Conservation (phyloP, 2,329 filamentous ascomycete genomes). For the Westerdykella ornata region DNA sequence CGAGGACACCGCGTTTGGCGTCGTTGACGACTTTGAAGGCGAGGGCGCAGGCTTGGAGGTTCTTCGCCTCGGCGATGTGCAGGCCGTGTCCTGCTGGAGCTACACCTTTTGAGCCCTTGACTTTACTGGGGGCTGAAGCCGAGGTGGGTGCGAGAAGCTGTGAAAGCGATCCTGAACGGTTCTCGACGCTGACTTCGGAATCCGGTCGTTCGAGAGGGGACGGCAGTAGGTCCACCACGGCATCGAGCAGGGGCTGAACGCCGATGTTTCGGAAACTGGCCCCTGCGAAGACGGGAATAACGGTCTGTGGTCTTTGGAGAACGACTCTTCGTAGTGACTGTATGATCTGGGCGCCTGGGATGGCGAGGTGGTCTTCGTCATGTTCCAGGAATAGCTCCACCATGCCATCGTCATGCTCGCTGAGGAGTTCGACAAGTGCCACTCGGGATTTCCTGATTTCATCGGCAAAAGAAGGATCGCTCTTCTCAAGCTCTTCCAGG, state of each 20-base stretch:
- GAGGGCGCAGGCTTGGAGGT: conserved; percentile 62
- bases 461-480: conserved; percentile 47
- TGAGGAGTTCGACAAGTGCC: conserved; percentile 73
- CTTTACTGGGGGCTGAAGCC: conserved; percentile 12
- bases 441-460: conserved; percentile 72
- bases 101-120: conserved; percentile 5
- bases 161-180: conserved; percentile 49
- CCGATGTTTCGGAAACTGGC: conserved; percentile 92
- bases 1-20: conserved; percentile 73
- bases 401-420: conserved; percentile 80
- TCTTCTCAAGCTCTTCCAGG: conserved; percentile 48
- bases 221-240: conserved; percentile 79
- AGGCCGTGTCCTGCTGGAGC: conserved; percentile 8
- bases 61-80: conserved; percentile 42
- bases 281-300: conserved; percentile 83
- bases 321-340: conserved; percentile 68
- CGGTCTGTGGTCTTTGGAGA: conserved; percentile 58
- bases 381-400: conserved; percentile 77
- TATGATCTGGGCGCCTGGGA: conserved; percentile 61
- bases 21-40: conserved; percentile 95
- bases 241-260: conserved; percentile 84
- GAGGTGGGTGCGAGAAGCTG: conserved; percentile 30
- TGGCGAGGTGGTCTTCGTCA: conserved; percentile 63
- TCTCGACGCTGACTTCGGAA: conserved; percentile 64
- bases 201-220: conserved; percentile 74